These are phyloP conservation scores for Ophiostoma pallidulum DNA, from an alignment of 2,329 filamentous ascomycete genomes.

Conservation along the genomic window DNA sequence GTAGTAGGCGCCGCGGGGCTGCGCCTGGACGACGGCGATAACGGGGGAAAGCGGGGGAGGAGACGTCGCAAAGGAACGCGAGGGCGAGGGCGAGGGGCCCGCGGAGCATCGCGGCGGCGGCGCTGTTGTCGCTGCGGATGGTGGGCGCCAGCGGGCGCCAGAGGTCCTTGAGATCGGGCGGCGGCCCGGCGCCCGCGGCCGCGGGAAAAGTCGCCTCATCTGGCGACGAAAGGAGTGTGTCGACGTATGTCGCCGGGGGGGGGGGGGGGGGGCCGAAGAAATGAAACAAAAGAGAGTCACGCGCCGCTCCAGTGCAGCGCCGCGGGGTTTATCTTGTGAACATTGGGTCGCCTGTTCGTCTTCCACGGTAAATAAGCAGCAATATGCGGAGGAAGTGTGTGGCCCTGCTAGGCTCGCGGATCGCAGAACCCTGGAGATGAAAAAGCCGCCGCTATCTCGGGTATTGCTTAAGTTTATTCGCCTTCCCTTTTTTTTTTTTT, in stretches of 20 bases:
- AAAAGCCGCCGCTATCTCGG: too few relatives aligned
- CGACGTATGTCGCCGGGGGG: too few relatives aligned
- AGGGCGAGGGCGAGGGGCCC: not conserved
- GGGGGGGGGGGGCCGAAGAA: too few relatives aligned
- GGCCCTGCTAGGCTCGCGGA: too few relatives aligned
- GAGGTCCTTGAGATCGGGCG: not conserved
- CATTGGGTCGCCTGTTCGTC: too few relatives aligned
- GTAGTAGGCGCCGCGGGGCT: slow-evolving; percentile 50
- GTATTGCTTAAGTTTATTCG: too few relatives aligned
- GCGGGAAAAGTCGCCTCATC: slow-evolving; percentile 20
- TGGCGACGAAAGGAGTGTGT: too few relatives aligned
- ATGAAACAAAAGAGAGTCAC: too few relatives aligned
- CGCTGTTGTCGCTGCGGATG: not conserved
- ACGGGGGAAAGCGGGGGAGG: not conserved
- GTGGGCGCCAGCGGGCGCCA: not conserved
- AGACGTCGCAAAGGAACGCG: not conserved
- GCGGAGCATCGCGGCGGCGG: not conserved
- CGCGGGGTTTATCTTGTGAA: not conserved
- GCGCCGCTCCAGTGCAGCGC: not conserved
- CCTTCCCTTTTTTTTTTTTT: too few relatives aligned
- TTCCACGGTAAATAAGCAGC: too few relatives aligned
- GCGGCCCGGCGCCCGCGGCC: slow-evolving; percentile 23
- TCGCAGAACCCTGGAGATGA: too few relatives aligned
- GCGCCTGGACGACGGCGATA: slow-evolving; percentile 27
- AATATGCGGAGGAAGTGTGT: too few relatives aligned